Percentiles rank a stretch among this genome's conserved stretches.
phyloP scores from a whole-genome alignment of 768 basidiomycete species.

The Lentinula lateritia region DNA sequence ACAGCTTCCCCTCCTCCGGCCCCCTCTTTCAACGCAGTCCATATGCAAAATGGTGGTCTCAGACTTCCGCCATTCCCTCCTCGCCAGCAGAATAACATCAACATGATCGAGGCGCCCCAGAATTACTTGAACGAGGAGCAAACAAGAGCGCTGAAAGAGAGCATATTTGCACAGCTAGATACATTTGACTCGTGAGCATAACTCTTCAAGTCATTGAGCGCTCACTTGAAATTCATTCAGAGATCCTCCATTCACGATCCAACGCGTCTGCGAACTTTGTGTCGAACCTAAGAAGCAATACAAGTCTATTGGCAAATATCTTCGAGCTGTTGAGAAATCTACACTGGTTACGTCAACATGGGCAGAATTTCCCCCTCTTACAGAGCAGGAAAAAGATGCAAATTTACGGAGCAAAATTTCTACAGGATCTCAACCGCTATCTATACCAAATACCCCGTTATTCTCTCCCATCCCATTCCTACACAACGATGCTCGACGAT shows the following conservation, averaged over 20 bases:
- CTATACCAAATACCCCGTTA: slow-evolving; percentile 69
- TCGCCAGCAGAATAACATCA: slow-evolving; percentile 42
- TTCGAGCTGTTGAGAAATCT: slow-evolving; percentile 79
- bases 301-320: slow-evolving; percentile 77
- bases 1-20: slow-evolving; percentile 30
- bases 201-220: background rate
- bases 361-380: slow-evolving; percentile 60
- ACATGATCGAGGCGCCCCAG: slow-evolving; percentile 49
- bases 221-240: slow-evolving; percentile 19
- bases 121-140: slow-evolving; percentile 58
- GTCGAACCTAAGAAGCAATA: slow-evolving; percentile 66
- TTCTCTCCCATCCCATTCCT: slow-evolving; percentile 88
- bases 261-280: slow-evolving; percentile 82
- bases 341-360: slow-evolving; percentile 80
- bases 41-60: slow-evolving; percentile 51
- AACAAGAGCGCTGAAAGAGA: slow-evolving; percentile 47
- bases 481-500: slow-evolving; percentile 76
- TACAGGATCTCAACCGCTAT: slow-evolving; percentile 37
- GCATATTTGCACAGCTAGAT: slow-evolving; percentile 60
- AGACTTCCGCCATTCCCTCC: slow-evolving; percentile 72
- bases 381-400: slow-evolving; percentile 30
- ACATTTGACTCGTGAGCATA: slow-evolving; percentile 66
- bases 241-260: slow-evolving; percentile 82
- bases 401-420: slow-evolving; percentile 35
- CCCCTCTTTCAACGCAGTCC: slow-evolving; percentile 34